Evolutionary conservation across 148 eudicot genomes (phyloP).

Genomic region (Persicaria maculosa): DNA sequence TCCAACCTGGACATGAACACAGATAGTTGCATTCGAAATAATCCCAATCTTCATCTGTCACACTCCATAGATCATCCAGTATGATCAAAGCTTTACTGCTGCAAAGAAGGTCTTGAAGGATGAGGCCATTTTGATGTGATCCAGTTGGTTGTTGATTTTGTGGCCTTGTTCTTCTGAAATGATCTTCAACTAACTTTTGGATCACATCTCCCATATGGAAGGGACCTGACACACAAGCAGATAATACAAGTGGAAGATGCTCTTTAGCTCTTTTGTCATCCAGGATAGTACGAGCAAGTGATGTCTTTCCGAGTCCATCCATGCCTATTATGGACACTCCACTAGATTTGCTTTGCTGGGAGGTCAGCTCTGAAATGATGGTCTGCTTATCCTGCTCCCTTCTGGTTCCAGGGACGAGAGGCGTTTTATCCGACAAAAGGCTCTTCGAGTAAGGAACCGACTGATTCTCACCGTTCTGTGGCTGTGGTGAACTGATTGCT

Average conservation of each 20-base stretch:
- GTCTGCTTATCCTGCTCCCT: background rate
- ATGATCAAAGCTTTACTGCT: background rate
- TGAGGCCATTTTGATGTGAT: background rate
- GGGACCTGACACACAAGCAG: background rate
- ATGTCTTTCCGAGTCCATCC: too few species aligned
- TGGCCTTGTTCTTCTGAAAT: background rate
- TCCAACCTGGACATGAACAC: background rate
- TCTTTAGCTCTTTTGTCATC: background rate
- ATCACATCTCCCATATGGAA: background rate
- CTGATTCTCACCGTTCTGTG: background rate
- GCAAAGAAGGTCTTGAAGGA: background rate
- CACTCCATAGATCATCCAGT: slow-evolving; percentile 1
- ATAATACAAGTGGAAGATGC: background rate
- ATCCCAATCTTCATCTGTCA: background rate
- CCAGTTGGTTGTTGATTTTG: background rate
- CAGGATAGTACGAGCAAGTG: too few species aligned
- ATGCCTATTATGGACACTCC: too few species aligned
- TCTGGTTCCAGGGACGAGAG: background rate
- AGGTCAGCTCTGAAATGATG: background rate
- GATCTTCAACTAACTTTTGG: background rate
- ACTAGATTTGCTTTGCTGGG: too few species aligned
- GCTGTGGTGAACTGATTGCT: background rate
- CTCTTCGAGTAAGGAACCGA: background rate
- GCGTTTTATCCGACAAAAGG: background rate
- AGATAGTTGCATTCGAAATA: background rate